Percentiles rank a stretch among this genome's conserved stretches.
These are phyloP conservation scores for Melanopsichium pennsylvanicum DNA, from an alignment of 1,284 basidiomycete species.

Conservation along the genomic window DNA sequence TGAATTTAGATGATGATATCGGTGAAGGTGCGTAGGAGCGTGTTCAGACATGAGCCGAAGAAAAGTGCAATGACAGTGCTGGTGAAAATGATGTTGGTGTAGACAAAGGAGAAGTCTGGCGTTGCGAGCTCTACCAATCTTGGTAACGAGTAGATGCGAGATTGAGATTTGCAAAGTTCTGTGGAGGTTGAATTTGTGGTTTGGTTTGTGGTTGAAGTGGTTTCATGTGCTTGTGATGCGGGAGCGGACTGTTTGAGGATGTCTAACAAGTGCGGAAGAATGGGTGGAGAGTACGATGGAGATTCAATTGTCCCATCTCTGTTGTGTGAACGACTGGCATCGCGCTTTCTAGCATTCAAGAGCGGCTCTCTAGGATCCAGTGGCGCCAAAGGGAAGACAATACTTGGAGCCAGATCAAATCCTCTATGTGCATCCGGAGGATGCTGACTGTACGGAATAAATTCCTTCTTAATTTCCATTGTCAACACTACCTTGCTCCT, in stretches of 20 bases:
- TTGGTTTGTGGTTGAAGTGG: too few relatives aligned
- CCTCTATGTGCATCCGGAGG: slow-evolving; percentile 93
- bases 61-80: slow-evolving; percentile 74
- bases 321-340: too few relatives aligned
- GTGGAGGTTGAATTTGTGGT: too few relatives aligned
- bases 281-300: too few relatives aligned
- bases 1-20: slow-evolving; percentile 43
- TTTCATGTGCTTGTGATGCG: too few relatives aligned
- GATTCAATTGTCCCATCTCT: too few relatives aligned
- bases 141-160: slow-evolving; percentile 77
- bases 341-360: background rate
- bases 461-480: slow-evolving; percentile 82
- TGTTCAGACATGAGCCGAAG: slow-evolving; percentile 90
- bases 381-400: slow-evolving; percentile 66
- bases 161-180: slow-evolving; percentile 4
- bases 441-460: slow-evolving; percentile 92
- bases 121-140: slow-evolving; percentile 89
- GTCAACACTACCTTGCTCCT: slow-evolving; percentile 72
- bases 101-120: slow-evolving; percentile 99
- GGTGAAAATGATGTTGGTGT: slow-evolving; percentile 82
- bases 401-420: slow-evolving; percentile 81
- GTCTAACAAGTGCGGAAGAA: too few relatives aligned
- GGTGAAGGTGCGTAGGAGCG: slow-evolving; percentile 79
- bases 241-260: too few relatives aligned
- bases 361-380: slow-evolving; percentile 7